Conservation (phyloP, 202 grass and related monocot genomes). For the Bolboschoenoplectus hybrid region DNA sequence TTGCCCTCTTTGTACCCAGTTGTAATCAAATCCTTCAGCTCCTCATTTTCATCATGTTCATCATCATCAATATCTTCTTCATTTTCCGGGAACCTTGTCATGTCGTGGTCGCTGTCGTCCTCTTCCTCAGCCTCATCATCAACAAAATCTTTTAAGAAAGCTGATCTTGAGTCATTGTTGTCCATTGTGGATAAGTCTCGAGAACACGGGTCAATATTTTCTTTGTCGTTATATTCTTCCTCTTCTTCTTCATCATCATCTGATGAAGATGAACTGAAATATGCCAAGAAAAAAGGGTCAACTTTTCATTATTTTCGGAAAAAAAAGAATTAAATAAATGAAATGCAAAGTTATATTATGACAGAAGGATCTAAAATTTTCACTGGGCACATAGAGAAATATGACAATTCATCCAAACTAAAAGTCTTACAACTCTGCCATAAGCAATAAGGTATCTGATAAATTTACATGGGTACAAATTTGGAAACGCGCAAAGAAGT, state of each 20-base stretch:
- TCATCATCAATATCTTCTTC: conserved; percentile 51
- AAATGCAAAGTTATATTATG: conserved; percentile 36
- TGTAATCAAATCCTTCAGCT: conserved; percentile 76
- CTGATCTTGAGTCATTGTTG: conserved; percentile 46
- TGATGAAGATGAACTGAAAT: conserved; percentile 50
- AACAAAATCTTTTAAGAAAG: conserved; percentile 68
- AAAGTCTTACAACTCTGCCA: background rate
- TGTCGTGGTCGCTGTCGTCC: conserved; percentile 94
- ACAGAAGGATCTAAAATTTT: background rate
- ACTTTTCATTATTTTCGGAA: background rate
- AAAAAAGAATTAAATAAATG: conserved; percentile 24
- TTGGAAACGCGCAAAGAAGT: background rate
- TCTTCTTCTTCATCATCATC: conserved; percentile 53
- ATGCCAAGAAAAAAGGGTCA: conserved; percentile 26
- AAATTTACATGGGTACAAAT: background rate
- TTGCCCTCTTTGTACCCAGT: conserved; percentile 74
- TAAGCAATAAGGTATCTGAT: background rate
- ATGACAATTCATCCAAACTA: background rate
- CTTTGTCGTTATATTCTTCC: conserved; percentile 68
- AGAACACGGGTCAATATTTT: conserved; percentile 60
- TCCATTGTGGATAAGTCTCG: conserved; percentile 31
- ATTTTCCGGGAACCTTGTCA: conserved; percentile 76
- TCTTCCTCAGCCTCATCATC: conserved; percentile 98
- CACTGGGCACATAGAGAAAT: conserved; percentile 9
- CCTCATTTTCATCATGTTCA: conserved; percentile 76